phyloP scores from a whole-genome alignment of 495 filamentous ascomycete species.

The Chaetomium tenue region DNA sequence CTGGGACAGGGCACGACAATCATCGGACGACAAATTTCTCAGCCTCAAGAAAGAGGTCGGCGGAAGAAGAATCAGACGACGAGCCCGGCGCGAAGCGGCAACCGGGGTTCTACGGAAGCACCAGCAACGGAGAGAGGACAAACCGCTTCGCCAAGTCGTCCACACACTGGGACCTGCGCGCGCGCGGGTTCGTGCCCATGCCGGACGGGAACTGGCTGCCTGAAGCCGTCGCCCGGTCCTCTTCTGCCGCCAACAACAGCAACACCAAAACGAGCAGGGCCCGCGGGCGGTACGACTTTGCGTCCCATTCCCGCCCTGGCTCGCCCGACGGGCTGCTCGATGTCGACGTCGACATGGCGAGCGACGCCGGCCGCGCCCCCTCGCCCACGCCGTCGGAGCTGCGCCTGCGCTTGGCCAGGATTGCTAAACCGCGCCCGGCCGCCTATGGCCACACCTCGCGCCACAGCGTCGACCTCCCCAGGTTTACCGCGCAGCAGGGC shows the following conservation, averaged over 20 bases:
- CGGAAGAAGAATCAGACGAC: conserved; percentile 25
- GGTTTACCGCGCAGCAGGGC: not conserved
- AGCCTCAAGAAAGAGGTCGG: conserved; percentile 23
- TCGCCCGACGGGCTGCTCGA: not conserved
- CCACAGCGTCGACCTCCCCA: conserved; percentile 14
- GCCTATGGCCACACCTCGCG: not conserved
- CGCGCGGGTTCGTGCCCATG: conserved; percentile 44
- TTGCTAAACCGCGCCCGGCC: conserved; percentile 1
- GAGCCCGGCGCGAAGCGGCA: conserved; percentile 26
- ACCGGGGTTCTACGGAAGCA: not conserved
- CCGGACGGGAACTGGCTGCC: conserved; percentile 45
- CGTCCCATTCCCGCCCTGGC: not conserved
- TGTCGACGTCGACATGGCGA: conserved; percentile 9
- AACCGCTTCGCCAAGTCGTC: conserved; percentile 29
- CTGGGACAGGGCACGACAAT: not conserved
- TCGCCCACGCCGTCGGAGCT: conserved; percentile 17
- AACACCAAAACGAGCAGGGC: not conserved
- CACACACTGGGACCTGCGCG: conserved; percentile 44
- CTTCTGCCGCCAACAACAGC: conserved; percentile 14
- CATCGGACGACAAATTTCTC: conserved; percentile 30
- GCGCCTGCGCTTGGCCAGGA: conserved; percentile 12
- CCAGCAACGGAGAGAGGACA: not conserved
- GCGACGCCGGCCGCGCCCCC: not conserved
- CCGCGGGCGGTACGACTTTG: not conserved
- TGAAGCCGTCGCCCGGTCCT: conserved; percentile 38